Evolutionary conservation across 2,329 filamentous ascomycete genomes (phyloP), one percentile per base, ranked within the genome.

Genomic region (Thelonectria discophora): DNA sequence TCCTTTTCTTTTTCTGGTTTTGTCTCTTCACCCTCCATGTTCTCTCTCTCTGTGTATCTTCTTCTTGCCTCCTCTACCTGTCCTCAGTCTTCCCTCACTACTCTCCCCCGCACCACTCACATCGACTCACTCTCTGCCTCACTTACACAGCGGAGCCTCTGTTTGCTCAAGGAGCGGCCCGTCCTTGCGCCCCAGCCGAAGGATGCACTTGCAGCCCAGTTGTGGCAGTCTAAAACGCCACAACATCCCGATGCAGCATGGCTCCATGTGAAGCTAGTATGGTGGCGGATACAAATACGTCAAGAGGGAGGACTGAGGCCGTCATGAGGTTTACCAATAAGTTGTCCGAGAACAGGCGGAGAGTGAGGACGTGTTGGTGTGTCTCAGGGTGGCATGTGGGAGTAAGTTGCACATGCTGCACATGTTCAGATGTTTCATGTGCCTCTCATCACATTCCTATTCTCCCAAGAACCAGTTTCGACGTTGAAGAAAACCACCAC

Each of bases 101-200:
- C 12, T n/a, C 37, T 15, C 11, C 2, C 17, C 37, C n/a, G 13
- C 13, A 7, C 2, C 13, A 2, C 5, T 40, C 12, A 39, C 37
- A 40, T 40, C 37, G 8, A 40, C 37, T 13, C 27, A 5, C 27
- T 7, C 24, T 58, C 55, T 39, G 3, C 32, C 12, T 27, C 17
- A 30, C 27, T 46, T 21, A 21, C 43, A 40, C 27, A 30, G 7
- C 27, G 4, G 27, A 30, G 27, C 27, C 45, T 15, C 13, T 12
- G 13, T 43, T 53, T n/a, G 20, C 17, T 43, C 27, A 30, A 30
- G 27, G 27, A 56, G 58, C 58, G 58, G 58, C 58, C 58, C 58
- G 27, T 30, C 5, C 5, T 30, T 30, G 4, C 27, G 27, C 4
- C 4, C 27, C 27, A 30, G 4, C 27, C 27, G 24, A 24, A 24